Base-by-base conservation (phyloP, 129 eudicot genomes). In the Scalesia atractyloides region DNA sequence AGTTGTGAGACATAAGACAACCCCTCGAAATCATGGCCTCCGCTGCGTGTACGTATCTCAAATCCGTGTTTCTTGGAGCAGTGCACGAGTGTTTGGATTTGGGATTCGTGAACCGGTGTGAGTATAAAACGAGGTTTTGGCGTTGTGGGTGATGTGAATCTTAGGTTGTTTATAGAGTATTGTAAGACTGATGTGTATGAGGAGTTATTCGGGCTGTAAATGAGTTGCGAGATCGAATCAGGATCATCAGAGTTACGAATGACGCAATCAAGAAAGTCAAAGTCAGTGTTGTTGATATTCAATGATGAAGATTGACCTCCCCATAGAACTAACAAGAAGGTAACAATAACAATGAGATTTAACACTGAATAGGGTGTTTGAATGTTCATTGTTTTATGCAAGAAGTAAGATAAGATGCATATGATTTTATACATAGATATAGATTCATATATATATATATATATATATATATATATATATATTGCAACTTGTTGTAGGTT, bases 11-110 rank as follows among this genome's bases (percentile, higher is more conserved):
- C 73, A 15, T 76, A 79, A 1, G 86, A 83, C 12, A 73, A 54
- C 9, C 84, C 84, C 66, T 73, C 84, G 10, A 80, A 74, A 43
- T 80, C 84, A 50, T 80, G 84, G 61, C 83, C 83, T 0, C 83
- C 83, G 18, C 83, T 80, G 58, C 80, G 75, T 13, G 67, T 80
- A 3, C 80, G 73, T 33, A 80, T 80, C 71, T 80, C 76, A 4
- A 80, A 5, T 18, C 70, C 75, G 15, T 60, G 58, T 12, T 74
- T 73, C 39, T 73, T 73, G 52, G 80, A 68, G 41, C 79, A 73
- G 66, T 49, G 68, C 60, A 80, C 48, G 5, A 74, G 36, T 14
- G 83, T 80, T 73, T 73, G 76, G 59, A 80, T 73, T 54, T 80
- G 83, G 57, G 79, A 80, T 74, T 80, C 76, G 15, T 37, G 22